These are phyloP conservation scores for Amphirosellinia nigrospora DNA, from an alignment of 495 filamentous ascomycete species.

Conservation along the genomic window DNA sequence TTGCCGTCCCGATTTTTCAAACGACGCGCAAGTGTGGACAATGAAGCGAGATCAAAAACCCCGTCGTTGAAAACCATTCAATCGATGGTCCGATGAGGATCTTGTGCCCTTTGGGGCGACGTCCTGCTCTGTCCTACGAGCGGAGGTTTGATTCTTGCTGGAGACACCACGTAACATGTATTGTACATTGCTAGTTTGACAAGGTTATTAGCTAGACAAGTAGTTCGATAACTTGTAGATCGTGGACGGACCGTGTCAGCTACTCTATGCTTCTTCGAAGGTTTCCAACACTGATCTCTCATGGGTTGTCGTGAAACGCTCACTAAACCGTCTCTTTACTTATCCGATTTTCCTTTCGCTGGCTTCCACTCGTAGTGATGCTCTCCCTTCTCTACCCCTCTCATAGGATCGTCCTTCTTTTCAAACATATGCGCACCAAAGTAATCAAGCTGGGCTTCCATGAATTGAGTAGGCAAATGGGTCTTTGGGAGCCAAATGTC, in stretches of 20 bases:
- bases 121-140: slow-evolving; percentile 36
- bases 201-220: background rate
- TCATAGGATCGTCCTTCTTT: slow-evolving; percentile 54
- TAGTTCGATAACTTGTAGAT: too few relatives aligned
- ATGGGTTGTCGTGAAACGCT: background rate
- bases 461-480: slow-evolving; percentile 69
- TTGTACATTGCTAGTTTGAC: background rate
- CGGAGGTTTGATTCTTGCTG: slow-evolving; percentile 39
- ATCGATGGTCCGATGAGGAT: slow-evolving; percentile 25
- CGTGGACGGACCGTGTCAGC: background rate
- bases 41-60: slow-evolving; percentile 54
- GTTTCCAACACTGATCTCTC: background rate
- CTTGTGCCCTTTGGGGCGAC: slow-evolving; percentile 27
- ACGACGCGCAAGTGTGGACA: slow-evolving; percentile 61
- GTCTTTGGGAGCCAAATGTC: slow-evolving; percentile 26
- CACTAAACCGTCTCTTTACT: background rate
- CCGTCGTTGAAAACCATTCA: slow-evolving; percentile 26
- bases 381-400: slow-evolving; percentile 53
- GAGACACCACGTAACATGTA: slow-evolving; percentile 32
- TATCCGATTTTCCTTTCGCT: slow-evolving; percentile 35
- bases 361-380: slow-evolving; percentile 66
- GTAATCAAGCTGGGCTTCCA: slow-evolving; percentile 78
- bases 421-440: slow-evolving; percentile 77
- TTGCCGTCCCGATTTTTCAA: slow-evolving; percentile 49
- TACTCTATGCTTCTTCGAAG: background rate